Evolutionary conservation across 306 rosid genomes (phyloP).

Genomic region (Cicer cuneatum): DNA sequence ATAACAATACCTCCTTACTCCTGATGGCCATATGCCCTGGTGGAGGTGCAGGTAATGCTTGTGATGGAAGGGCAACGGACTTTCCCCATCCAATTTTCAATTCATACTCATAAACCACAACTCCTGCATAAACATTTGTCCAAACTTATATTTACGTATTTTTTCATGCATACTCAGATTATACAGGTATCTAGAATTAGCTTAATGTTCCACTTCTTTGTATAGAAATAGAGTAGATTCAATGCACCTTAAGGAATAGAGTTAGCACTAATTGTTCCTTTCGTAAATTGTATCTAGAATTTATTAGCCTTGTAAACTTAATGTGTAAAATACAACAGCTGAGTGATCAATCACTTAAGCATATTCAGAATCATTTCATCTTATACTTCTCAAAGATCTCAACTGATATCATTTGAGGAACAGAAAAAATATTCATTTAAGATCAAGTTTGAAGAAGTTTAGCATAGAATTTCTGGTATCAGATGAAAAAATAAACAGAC

Average conservation of each 20-base stretch:
- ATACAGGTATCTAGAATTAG: conserved; percentile 15
- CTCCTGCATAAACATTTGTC: conserved; percentile 68
- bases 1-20: conserved; percentile 87
- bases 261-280: background rate
- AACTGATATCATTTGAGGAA: conserved; percentile 23
- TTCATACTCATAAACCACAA: conserved; percentile 96
- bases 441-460: conserved; percentile 31
- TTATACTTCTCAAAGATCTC: conserved; percentile 1
- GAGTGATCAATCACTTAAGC: background rate
- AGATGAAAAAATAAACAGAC: conserved; percentile 52
- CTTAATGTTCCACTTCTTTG: conserved; percentile 9
- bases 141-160: conserved; percentile 34
- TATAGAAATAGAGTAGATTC: background rate
- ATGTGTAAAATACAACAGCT: background rate
- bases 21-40: conserved; percentile 99
- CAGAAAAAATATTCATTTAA: conserved; percentile 1
- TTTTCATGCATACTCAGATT: conserved; percentile 23
- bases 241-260: conserved; percentile 18
- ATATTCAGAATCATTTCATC: conserved; percentile 1
- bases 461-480: conserved; percentile 14
- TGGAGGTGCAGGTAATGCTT: conserved; percentile 98
- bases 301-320: conserved; percentile 7
- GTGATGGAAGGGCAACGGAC: conserved; percentile 97
- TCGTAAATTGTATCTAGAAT: background rate
- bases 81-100: conserved; percentile 99